Percentiles rank a stretch among this genome's conserved stretches.
Conservation (phyloP, 306 rosid species). For the Glycine tomentella region DNA sequence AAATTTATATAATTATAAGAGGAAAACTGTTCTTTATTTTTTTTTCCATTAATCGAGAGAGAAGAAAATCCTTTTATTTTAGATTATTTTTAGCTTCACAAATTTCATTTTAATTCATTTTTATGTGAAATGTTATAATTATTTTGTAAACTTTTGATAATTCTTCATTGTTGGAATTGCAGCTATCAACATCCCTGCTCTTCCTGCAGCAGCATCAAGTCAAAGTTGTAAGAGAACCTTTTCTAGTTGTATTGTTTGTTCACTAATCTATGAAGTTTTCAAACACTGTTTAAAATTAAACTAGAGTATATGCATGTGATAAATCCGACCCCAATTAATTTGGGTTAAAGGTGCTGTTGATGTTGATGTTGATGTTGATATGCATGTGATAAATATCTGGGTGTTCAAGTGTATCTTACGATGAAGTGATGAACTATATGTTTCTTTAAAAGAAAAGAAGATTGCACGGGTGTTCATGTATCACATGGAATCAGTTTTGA, state of each 20-base stretch:
- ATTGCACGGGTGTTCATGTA: not conserved
- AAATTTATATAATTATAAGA: slow-evolving; percentile 12
- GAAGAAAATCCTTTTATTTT: not conserved
- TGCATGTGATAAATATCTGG: slow-evolving; percentile 8
- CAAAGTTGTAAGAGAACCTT: slow-evolving; percentile 64
- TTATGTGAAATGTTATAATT: slow-evolving; percentile 8
- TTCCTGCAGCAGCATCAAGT: slow-evolving; percentile 92
- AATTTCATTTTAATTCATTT: not conserved
- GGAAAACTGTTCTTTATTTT: slow-evolving; percentile 3
- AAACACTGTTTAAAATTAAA: not conserved
- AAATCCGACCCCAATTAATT: no score
- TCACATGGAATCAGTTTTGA: not conserved
- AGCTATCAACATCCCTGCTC: slow-evolving; percentile 96
- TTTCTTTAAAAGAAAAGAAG: slow-evolving; percentile 21
- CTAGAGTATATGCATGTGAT: slow-evolving; percentile 20
- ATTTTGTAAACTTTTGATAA: slow-evolving; percentile 30
- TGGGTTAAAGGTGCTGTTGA: no score
- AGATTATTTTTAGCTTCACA: not conserved
- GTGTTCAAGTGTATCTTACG: not conserved
- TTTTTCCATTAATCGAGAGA: not conserved
- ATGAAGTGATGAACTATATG: not conserved
- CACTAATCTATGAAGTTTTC: slow-evolving; percentile 28
- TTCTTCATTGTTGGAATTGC: slow-evolving; percentile 48
- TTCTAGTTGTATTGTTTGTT: slow-evolving; percentile 28
- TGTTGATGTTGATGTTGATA: no score